Base-by-base conservation (phyloP, 2,329 filamentous ascomycete genomes). In the Dactylellina sp. region DNA sequence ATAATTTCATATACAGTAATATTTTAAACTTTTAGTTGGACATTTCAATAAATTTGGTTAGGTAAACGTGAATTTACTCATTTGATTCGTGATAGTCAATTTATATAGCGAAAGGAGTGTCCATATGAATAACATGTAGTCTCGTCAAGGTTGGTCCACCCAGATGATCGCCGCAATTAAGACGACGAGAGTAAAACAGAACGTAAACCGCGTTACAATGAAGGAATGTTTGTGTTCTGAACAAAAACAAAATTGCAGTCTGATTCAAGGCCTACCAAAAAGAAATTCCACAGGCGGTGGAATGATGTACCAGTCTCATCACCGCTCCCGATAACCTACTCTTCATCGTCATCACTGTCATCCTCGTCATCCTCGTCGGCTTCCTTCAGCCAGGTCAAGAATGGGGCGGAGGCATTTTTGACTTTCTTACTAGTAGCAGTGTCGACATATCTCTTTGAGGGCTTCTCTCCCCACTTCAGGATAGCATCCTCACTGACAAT, bases 381-480 rank as follows among this genome's bases (percentile, higher is more conserved):
- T 82, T 91, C 92, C 78, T 92, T 88, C 70, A 98, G 92, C 94
- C 93, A 98, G 79, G 89, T 91, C 80, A 97, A 86, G 87, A 99
- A 99, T 76, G 91, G 89, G 85, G 96, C 91, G 61, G 95, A 93
- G 77, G 92, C 91, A 86, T 96, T 94, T 84, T 93, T 92, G 76
- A 98, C 93, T 86, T 96, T 96, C 86, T 93, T 94, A 84, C 92
- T 96, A 75, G 89, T 93, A 72, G 89, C 81, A 75, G 96, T 83
- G 81, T 98, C 94, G 78, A 96, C 91, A 81, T 98, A 98, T 85
- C 97, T 97, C 89, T 96, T 97, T 50, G 75, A 77, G 71, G 94
- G 93, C 86, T 95, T 97, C 80, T 87, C 86, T 77, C 93, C 94
- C 94, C 95, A 99, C 78, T 90, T 89, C 83, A 89, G 91, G 80